These are phyloP conservation scores for Turnera subulata DNA, from an alignment of 345 rosid species.

Conservation along the genomic window DNA sequence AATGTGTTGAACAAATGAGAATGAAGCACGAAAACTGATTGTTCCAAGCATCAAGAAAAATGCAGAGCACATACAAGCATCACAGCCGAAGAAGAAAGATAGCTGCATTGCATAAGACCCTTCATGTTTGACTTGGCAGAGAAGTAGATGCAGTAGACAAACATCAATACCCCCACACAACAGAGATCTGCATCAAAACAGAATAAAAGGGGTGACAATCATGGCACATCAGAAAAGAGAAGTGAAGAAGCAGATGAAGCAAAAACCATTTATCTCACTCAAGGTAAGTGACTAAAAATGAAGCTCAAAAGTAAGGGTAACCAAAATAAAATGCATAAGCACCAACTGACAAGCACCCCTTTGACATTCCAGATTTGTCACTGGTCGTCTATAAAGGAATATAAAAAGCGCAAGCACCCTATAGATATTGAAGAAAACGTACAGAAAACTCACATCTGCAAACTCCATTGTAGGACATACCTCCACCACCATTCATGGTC, in stretches of 20 bases:
- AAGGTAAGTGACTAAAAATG: not conserved
- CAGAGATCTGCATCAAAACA: constrained; percentile 55
- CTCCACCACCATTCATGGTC: constrained; percentile 99
- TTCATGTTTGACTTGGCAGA: constrained; percentile 61
- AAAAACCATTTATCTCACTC: not conserved
- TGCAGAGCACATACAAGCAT: constrained; percentile 61
- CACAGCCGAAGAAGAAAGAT: constrained; percentile 62
- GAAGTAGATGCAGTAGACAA: constrained; percentile 58
- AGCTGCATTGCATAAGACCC: constrained; percentile 66
- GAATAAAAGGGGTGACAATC: constrained; percentile 1
- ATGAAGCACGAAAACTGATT: constrained; percentile 57
- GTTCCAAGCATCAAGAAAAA: constrained; percentile 70
- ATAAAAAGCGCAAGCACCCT: too few relatives aligned
- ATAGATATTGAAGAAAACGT: not conserved
- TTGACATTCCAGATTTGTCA: too few relatives aligned
- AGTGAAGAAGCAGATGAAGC: not conserved
- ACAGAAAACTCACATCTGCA: not conserved
- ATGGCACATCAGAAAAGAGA: not conserved
- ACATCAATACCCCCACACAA: constrained; percentile 79
- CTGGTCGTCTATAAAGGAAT: too few relatives aligned
- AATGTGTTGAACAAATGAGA: constrained; percentile 51
- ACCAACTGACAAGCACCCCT: too few relatives aligned
- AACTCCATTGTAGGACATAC: constrained; percentile 38
- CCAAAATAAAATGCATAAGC: too few relatives aligned
- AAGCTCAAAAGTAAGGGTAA: too few relatives aligned